phyloP scores from a whole-genome alignment of 1,284 basidiomycete species.

The Malassezia japonica region DNA sequence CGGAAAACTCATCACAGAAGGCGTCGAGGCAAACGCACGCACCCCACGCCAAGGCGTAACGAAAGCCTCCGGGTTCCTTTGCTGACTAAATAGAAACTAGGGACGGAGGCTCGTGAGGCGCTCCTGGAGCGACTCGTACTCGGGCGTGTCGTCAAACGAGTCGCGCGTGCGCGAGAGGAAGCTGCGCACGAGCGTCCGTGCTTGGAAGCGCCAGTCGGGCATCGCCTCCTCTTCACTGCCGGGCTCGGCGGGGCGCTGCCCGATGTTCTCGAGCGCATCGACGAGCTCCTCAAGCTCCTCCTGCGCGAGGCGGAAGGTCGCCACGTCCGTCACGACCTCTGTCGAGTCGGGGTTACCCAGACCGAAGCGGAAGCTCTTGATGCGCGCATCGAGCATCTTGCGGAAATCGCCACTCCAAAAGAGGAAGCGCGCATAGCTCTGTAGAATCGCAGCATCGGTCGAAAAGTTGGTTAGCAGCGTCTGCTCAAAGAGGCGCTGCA shows the following conservation, averaged over 20 bases:
- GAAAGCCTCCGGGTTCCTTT: neutral
- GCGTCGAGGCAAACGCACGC: no score
- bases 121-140: conserved; percentile 60
- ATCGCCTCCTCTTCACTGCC: conserved; percentile 46
- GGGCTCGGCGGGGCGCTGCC: conserved; percentile 53
- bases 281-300: conserved; percentile 51
- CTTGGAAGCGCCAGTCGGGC: conserved; percentile 70
- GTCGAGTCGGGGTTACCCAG: conserved; percentile 17
- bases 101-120: neutral
- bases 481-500: conserved; percentile 62
- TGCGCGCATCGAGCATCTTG: conserved; percentile 20
- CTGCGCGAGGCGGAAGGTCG: conserved; percentile 9
- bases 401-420: conserved; percentile 26
- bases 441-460: conserved; percentile 44
- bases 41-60: neutral
- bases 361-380: conserved; percentile 26
- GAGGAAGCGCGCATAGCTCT: conserved; percentile 32
- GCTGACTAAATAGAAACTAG: neutral
- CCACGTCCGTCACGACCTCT: conserved; percentile 9
- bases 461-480: conserved; percentile 68
- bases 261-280: conserved; percentile 70
- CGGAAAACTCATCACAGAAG: neutral
- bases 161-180: conserved; percentile 66
- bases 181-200: conserved; percentile 71
- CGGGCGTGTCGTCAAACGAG: conserved; percentile 70